A percentile compares a stretch with the other conserved stretches of the same genome.
phyloP scores from a whole-genome alignment of 352 stramenopile species.

The Globisporangium paroecandrum region DNA sequence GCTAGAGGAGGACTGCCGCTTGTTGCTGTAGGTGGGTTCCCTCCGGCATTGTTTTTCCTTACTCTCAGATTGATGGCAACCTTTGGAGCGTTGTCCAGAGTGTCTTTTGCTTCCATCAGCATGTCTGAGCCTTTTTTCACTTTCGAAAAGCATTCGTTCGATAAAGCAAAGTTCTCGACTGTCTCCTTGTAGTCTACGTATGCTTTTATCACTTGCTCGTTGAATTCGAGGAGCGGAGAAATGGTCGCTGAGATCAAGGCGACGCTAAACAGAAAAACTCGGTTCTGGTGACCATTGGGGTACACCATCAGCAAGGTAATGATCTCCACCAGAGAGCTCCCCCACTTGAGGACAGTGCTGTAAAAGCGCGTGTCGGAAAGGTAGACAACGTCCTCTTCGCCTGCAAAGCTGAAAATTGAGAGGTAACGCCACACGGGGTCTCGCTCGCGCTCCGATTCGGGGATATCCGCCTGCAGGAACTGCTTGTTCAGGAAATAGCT shows the following conservation, averaged over 20 bases:
- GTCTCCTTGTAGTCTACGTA: slow-evolving; percentile 53
- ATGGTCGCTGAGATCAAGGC: slow-evolving; percentile 40
- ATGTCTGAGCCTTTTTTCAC: slow-evolving; percentile 18
- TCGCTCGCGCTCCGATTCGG: slow-evolving; percentile 49
- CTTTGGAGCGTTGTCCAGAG: slow-evolving; percentile 10
- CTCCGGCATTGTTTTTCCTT: neutral
- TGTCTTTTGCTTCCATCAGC: slow-evolving; percentile 14
- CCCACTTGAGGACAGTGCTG: slow-evolving; percentile 49
- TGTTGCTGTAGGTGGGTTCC: neutral
- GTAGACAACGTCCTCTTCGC: slow-evolving; percentile 51
- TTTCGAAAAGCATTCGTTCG: slow-evolving; percentile 24
- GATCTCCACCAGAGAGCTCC: slow-evolving; percentile 45
- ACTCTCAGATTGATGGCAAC: slow-evolving; percentile 18
- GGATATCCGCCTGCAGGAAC: slow-evolving; percentile 57
- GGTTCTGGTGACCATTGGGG: slow-evolving; percentile 11
- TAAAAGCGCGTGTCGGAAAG: slow-evolving; percentile 48
- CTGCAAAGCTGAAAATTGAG: slow-evolving; percentile 24
- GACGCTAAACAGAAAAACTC: slow-evolving; percentile 23
- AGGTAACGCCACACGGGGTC: slow-evolving; percentile 50
- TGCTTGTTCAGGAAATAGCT: slow-evolving; percentile 62
- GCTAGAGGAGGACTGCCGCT: neutral
- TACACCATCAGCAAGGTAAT: slow-evolving; percentile 39
- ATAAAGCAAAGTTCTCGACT: slow-evolving; percentile 25
- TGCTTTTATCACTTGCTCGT: slow-evolving; percentile 47
- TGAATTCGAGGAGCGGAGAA: slow-evolving; percentile 45